phyloP scores from a whole-genome alignment of 1,139 yeast species.

The Zygosaccharomyces sapae region DNA sequence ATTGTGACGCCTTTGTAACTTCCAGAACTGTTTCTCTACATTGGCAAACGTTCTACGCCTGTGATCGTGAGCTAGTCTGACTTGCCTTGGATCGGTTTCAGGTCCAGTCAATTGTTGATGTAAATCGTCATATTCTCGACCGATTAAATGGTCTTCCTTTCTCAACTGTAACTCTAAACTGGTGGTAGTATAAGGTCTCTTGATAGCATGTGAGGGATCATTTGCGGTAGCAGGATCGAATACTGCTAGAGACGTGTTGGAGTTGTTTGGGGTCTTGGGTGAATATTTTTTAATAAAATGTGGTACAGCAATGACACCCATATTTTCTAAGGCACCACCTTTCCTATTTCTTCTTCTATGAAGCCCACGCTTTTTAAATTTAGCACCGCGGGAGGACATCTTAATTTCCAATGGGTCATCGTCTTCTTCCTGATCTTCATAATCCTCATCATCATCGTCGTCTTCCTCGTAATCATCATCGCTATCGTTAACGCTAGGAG shows the following conservation, averaged over 20 bases:
- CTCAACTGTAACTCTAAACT: conserved; percentile 19
- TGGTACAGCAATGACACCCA: conserved; percentile 17
- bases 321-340: conserved; percentile 8
- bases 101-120: conserved; percentile 13
- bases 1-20: conserved; percentile 26
- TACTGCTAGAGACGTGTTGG: neutral
- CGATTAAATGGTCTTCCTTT: conserved; percentile 11
- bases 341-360: neutral
- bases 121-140: conserved; percentile 16
- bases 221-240: neutral
- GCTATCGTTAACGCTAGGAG: neutral
- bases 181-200: conserved; percentile 14
- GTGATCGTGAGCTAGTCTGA: conserved; percentile 10
- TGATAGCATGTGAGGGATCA: neutral
- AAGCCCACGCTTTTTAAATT: neutral
- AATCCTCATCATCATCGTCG: conserved; percentile 1
- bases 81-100: conserved; percentile 5
- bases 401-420: neutral
- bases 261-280: conserved; percentile 6
- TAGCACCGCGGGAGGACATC: neutral
- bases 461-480: conserved; percentile 5
- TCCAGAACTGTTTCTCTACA: conserved; percentile 27
- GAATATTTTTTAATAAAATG: conserved; percentile 15
- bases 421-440: conserved; percentile 1
- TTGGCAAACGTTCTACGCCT: conserved; percentile 16